Evolutionary conservation across 2,329 filamentous ascomycete species (phyloP).

Genomic region (Aspergillus ustus): DNA sequence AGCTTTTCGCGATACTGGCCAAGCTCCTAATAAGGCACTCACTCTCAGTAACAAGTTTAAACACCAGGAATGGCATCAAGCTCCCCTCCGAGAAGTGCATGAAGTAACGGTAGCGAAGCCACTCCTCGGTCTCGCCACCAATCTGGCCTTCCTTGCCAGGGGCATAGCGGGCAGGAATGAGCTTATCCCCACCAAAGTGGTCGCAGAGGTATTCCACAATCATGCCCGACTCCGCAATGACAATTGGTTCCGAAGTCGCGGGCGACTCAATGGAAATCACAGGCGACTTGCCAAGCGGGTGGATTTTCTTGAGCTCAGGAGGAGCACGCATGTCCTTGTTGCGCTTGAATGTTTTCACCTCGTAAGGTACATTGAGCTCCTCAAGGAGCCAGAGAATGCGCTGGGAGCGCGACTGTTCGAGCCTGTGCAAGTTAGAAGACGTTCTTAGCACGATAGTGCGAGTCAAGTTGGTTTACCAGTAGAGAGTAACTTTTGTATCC

Average conservation of each 20-base stretch:
- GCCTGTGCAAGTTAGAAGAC: slow-evolving; percentile 57
- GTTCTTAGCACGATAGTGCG: not conserved
- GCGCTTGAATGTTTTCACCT: slow-evolving; percentile 79
- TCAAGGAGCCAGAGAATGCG: slow-evolving; percentile 85
- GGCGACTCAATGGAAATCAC: slow-evolving; percentile 68
- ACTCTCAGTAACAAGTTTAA: slow-evolving; percentile 66
- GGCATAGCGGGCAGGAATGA: slow-evolving; percentile 57
- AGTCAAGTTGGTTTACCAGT: slow-evolving; percentile 56
- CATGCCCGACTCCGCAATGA: slow-evolving; percentile 80
- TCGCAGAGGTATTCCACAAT: slow-evolving; percentile 84
- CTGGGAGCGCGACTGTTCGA: slow-evolving; percentile 80
- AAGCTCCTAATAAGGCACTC: slow-evolving; percentile 33
- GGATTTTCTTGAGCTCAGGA: slow-evolving; percentile 73
- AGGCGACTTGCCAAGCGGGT: slow-evolving; percentile 87
- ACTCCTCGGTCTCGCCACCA: slow-evolving; percentile 63
- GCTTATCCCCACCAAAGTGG: slow-evolving; percentile 55
- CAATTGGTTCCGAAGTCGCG: slow-evolving; percentile 51
- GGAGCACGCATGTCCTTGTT: slow-evolving; percentile 69
- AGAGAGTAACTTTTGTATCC: slow-evolving; percentile 62
- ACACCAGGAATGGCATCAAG: slow-evolving; percentile 73
- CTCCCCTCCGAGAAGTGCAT: slow-evolving; percentile 87
- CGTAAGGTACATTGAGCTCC: slow-evolving; percentile 78
- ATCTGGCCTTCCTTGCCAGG: slow-evolving; percentile 59
- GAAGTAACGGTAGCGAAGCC: slow-evolving; percentile 67
- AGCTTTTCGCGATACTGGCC: too few relatives aligned